A percentile compares a stretch with the other conserved stretches of the same genome.
These are phyloP conservation scores for Geranium incanum DNA, from an alignment of 441 rosid genomes.

Conservation along the genomic window DNA sequence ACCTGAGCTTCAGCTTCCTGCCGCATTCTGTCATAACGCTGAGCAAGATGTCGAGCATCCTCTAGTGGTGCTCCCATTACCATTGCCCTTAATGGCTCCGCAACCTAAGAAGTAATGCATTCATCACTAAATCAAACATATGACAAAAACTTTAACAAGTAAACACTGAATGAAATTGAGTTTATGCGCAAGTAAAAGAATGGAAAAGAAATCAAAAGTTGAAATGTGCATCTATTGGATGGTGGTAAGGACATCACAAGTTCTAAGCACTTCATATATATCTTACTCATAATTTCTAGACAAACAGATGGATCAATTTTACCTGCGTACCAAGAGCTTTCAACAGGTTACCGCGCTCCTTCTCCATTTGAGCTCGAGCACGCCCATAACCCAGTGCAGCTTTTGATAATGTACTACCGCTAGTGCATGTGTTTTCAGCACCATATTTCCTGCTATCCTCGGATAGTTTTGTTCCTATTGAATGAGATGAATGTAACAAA, in stretches of 20 bases:
- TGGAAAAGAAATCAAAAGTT: neutral
- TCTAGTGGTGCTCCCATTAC: conserved; percentile 87
- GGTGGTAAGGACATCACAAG: neutral
- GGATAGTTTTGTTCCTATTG: conserved; percentile 67
- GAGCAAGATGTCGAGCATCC: conserved; percentile 93
- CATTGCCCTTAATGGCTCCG: conserved; percentile 89
- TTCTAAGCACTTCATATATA: neutral
- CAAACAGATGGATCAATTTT: neutral
- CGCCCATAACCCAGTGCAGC: conserved; percentile 58
- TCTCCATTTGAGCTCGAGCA: conserved; percentile 79
- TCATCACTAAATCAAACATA: conserved; percentile 19
- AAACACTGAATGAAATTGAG: neutral
- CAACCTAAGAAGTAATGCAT: conserved; percentile 46
- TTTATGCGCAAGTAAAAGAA: neutral
- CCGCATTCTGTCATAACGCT: conserved; percentile 76
- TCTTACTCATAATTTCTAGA: neutral
- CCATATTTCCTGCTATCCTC: conserved; percentile 89
- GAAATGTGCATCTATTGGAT: neutral
- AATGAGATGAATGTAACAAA: conserved; percentile 14
- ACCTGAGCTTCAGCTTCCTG: conserved; percentile 94
- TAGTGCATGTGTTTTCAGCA: conserved; percentile 78
- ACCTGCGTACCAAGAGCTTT: conserved; percentile 89
- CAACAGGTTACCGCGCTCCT: conserved; percentile 70
- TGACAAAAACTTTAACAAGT: neutral
- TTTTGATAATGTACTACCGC: conserved; percentile 64